phyloP scores from a whole-genome alignment of 257 asterid species.

The Verbascum thapsus region DNA sequence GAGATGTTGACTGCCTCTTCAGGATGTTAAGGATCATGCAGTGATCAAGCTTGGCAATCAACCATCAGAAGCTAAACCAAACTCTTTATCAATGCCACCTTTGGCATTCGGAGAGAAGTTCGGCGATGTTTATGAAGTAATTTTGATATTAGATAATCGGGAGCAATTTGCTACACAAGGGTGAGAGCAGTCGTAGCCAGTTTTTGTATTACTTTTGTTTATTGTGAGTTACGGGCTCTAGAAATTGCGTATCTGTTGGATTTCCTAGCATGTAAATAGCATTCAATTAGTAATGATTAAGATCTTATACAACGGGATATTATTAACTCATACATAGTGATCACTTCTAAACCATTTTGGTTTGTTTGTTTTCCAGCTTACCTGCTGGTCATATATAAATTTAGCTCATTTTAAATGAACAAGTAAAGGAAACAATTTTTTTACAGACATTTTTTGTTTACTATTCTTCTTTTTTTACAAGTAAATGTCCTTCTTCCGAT shows the following conservation, averaged over 20 bases:
- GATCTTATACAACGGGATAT: conserved; percentile 20
- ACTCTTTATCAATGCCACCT: conserved; percentile 68
- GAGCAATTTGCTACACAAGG: conserved; percentile 85
- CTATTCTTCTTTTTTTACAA: too few relatives aligned
- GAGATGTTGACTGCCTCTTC: conserved; percentile 24
- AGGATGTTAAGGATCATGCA: conserved; percentile 43
- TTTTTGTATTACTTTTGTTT: conserved; percentile 3
- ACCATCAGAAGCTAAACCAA: conserved; percentile 48
- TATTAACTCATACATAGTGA: conserved; percentile 7
- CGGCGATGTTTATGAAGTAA: conserved; percentile 80
- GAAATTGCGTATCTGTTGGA: conserved; percentile 18
- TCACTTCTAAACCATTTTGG: conserved; percentile 19
- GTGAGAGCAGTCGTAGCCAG: conserved; percentile 44
- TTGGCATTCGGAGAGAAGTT: conserved; percentile 74
- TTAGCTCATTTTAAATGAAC: conserved; percentile 18
- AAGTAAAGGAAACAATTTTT: conserved; percentile 18
- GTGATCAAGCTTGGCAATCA: conserved; percentile 36
- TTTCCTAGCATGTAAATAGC: conserved; percentile 28
- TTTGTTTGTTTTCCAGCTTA: background rate
- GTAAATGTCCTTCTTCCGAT: too few relatives aligned
- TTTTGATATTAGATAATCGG: conserved; percentile 83
- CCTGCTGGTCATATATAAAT: conserved; percentile 5
- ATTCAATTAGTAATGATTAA: conserved; percentile 10
- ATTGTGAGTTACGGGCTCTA: conserved; percentile 7
- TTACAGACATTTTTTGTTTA: conserved; percentile 14